phyloP scores from a whole-genome alignment of 2,329 filamentous ascomycete species.

The Ceratocystis cacaofunesta region DNA sequence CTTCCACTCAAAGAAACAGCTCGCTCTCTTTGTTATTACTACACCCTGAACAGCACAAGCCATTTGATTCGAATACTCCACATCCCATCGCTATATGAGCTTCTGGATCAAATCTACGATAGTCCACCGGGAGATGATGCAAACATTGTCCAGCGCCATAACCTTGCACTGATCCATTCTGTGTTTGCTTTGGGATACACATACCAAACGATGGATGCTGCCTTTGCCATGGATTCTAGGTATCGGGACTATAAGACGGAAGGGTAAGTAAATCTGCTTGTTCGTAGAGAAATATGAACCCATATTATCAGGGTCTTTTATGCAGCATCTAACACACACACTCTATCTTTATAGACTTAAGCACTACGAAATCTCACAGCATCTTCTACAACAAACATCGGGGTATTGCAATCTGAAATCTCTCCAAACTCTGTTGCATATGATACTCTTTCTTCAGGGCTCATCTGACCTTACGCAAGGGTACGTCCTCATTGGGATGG shows the following conservation, averaged over 20 bases:
- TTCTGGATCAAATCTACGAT: slow-evolving; percentile 64
- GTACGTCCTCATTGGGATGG: slow-evolving; percentile 68
- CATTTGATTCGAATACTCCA: slow-evolving; percentile 58
- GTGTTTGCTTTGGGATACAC: slow-evolving; percentile 59
- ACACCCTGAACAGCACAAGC: slow-evolving; percentile 41
- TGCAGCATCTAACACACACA: not conserved
- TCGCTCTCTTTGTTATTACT: slow-evolving; percentile 38
- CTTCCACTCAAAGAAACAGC: slow-evolving; percentile 51
- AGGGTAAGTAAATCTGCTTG: slow-evolving; percentile 31
- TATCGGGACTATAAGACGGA: slow-evolving; percentile 40
- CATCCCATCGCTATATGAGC: slow-evolving; percentile 63
- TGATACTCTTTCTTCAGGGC: slow-evolving; percentile 67
- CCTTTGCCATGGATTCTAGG: slow-evolving; percentile 31
- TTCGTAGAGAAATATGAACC: not conserved
- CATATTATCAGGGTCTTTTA: too few relatives aligned
- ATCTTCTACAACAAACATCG: slow-evolving; percentile 49
- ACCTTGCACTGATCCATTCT: slow-evolving; percentile 55
- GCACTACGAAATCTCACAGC: slow-evolving; percentile 55
- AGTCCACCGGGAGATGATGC: slow-evolving; percentile 47
- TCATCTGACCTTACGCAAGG: slow-evolving; percentile 66
- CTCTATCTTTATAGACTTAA: slow-evolving; percentile 39
- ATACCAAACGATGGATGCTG: slow-evolving; percentile 46
- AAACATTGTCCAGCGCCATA: slow-evolving; percentile 26
- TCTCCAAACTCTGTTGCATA: slow-evolving; percentile 61
- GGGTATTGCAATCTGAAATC: slow-evolving; percentile 61